Base-by-base conservation (phyloP, 176 grass and related monocot species). In the Bothriochloa decipiens region DNA sequence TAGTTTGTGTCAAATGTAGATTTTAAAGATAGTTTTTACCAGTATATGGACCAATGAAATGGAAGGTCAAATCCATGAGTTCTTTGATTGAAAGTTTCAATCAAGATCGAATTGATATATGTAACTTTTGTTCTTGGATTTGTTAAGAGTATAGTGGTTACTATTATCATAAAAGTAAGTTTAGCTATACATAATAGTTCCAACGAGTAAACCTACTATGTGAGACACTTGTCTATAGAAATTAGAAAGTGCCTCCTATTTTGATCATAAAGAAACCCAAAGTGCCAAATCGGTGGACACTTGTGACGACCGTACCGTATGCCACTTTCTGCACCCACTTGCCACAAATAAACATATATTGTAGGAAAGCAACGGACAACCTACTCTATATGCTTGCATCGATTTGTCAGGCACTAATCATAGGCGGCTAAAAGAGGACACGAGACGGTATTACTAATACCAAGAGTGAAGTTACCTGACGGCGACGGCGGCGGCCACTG, bases 281-380 rank as follows among this genome's bases (percentile, higher is more conserved):
- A 42, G 37, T 1, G 37, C 0, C 68, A 39, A 45, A 25, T 23
- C 14, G n/a, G 40, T 72, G n/a, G 22, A 6, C 41, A 72, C 6
- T 16, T 45, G 22, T 45, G 22, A 0, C 69, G 22, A 0, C 69
- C 69, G 39, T 15, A 26, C 69, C 23, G n/a, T 62, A 62, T 3
- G 58, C 22, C 58, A 62, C 57, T 61, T 75, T 50, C 72, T 75
- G 27, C 27, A 7, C 43, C 11, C 67, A 42, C 68, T 82, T 82
- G 81, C 6, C 70, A 49, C 57, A 47, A 45, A 9, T 82, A 35
- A 6, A 40, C 35, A 82, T n/a, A n/a, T n/a, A n/a, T 39, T 46
- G 3, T 1, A 53, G 17, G 4, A 20, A 53, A 53, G 16, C 42
- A 18, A 37, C 36, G 4, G 2, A 69, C 0, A 18, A 18, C 15